A percentile compares a stretch with the other conserved stretches of the same genome.
Conservation (phyloP, 108 stramenopile species). For the Stephanodiscus triporus region DNA sequence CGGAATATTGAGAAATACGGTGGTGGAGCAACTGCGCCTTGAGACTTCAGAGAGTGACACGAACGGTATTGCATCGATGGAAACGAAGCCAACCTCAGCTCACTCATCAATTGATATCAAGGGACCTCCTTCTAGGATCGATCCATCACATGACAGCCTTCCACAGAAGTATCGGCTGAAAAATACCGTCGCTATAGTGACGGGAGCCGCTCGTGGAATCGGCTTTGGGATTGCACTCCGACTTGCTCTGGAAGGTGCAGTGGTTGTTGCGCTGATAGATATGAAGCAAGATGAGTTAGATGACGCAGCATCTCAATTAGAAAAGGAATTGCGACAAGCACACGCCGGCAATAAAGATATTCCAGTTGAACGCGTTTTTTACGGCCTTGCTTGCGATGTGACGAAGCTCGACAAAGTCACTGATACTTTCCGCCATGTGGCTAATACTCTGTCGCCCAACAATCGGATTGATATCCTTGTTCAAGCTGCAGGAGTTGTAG, state of each 20-base stretch:
- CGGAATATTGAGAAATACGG: constrained; percentile 51
- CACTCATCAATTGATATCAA: neutral
- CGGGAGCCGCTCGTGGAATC: constrained; percentile 63
- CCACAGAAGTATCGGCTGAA: constrained; percentile 31
- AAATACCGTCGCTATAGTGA: constrained; percentile 49
- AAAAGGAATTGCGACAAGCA: constrained; percentile 17
- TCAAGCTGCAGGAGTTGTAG: constrained; percentile 64
- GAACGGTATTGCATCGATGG: neutral
- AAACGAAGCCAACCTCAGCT: neutral
- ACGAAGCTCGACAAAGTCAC: constrained; percentile 43
- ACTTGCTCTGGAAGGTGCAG: constrained; percentile 59
- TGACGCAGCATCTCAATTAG: constrained; percentile 38
- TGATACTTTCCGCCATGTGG: constrained; percentile 46
- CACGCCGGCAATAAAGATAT: neutral
- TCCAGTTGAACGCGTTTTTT: constrained; percentile 9
- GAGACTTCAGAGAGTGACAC: neutral
- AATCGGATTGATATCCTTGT: constrained; percentile 53
- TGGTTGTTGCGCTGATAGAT: constrained; percentile 48
- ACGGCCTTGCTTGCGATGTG: constrained; percentile 58
- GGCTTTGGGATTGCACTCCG: constrained; percentile 64
- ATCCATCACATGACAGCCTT: neutral
- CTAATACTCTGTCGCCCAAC: constrained; percentile 30
- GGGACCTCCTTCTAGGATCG: constrained; percentile 12
- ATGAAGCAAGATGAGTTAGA: constrained; percentile 43
- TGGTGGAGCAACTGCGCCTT: constrained; percentile 32